Evolutionary conservation across 2,329 filamentous ascomycete genomes (phyloP).

Genomic region (Cordyceps fumosorosea): DNA sequence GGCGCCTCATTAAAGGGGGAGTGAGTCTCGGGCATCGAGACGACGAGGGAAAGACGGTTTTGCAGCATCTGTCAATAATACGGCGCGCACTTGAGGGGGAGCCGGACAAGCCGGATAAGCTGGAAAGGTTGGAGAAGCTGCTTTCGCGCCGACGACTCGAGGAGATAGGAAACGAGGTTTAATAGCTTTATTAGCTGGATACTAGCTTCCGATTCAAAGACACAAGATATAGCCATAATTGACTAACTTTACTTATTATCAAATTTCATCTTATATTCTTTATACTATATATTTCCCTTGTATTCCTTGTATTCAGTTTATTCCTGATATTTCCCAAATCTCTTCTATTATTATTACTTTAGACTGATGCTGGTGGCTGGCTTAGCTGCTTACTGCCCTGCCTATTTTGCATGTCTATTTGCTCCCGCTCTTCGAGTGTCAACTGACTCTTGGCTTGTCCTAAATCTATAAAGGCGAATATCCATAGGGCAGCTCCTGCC

Average conservation of each 20-base stretch:
- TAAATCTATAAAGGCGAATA: conserved; percentile 27
- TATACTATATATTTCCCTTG: too few species aligned
- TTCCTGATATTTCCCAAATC: too few species aligned
- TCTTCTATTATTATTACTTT: too few species aligned
- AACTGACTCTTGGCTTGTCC: conserved; percentile 19
- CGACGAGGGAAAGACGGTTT: background rate
- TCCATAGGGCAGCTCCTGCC: conserved; percentile 39
- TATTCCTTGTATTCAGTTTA: too few species aligned
- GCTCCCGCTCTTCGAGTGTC: conserved; percentile 17
- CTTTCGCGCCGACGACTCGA: background rate
- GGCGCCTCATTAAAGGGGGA: background rate
- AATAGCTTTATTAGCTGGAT: background rate
- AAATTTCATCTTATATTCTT: too few species aligned
- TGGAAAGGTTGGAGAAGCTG: background rate
- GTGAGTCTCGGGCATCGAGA: background rate
- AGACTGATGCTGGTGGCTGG: too few species aligned
- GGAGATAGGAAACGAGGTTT: background rate
- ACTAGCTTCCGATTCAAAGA: too few species aligned
- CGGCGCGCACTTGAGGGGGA: background rate
- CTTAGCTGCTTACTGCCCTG: background rate
- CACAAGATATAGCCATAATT: too few species aligned
- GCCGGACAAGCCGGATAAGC: background rate
- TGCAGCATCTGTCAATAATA: background rate
- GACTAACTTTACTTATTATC: too few species aligned
- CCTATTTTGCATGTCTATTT: conserved; percentile 11